Percentiles rank a stretch among this genome's conserved stretches.
phyloP scores from a whole-genome alignment of 345 rosid genomes.

The Ricinus communis region DNA sequence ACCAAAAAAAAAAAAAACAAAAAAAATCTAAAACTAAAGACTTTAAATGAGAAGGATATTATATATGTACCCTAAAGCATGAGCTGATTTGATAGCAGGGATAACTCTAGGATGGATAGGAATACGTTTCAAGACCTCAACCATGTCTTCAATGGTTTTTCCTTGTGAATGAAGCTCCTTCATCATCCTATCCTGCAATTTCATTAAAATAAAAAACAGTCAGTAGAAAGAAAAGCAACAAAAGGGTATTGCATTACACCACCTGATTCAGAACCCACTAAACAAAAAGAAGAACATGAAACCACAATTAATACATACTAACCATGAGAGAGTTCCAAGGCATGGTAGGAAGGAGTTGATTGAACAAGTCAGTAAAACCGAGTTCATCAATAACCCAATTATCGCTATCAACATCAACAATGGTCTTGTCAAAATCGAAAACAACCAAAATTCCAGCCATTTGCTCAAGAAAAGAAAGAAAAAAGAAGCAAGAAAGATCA shows the following conservation, averaged over 20 bases:
- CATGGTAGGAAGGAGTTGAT: constrained; percentile 83
- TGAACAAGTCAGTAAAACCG: constrained; percentile 72
- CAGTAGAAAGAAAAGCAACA: no score
- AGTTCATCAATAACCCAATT: constrained; percentile 77
- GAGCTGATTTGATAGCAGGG: constrained; percentile 71
- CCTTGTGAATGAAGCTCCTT: constrained; percentile 63
- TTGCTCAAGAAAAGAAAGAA: not conserved
- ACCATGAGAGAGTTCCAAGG: constrained; percentile 95
- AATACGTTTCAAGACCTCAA: constrained; percentile 42
- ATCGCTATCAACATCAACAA: constrained; percentile 83
- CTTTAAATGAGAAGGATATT: not conserved
- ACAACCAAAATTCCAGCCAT: constrained; percentile 58
- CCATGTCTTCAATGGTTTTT: constrained; percentile 59
- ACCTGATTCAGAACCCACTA: no score
- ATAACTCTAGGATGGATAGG: constrained; percentile 68
- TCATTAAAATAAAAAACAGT: no score
- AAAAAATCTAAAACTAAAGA: no score
- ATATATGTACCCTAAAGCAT: constrained; percentile 63
- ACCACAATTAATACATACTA: not conserved
- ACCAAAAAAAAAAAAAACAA: no score
- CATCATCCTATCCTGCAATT: constrained; percentile 76
- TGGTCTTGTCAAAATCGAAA: constrained; percentile 88
- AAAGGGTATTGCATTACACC: no score
- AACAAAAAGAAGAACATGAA: no score
- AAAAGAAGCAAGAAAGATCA: not conserved